phyloP scores from a whole-genome alignment of 257 asterid species.

The Euphrasia confusa region DNA sequence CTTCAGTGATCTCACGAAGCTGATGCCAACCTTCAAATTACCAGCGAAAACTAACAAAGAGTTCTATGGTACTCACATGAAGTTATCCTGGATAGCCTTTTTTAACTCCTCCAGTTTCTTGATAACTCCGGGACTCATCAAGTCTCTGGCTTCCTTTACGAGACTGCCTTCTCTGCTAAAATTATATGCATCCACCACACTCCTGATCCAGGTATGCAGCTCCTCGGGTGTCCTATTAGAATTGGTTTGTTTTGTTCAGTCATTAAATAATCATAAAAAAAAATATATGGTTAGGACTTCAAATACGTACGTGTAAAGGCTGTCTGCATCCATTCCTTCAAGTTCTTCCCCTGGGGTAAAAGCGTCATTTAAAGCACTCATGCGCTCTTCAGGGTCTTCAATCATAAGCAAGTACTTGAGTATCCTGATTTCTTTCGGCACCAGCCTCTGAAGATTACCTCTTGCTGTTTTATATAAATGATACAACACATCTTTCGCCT shows the following conservation, averaged over 20 bases:
- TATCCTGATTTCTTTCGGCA: conserved; percentile 93
- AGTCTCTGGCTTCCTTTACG: conserved; percentile 71
- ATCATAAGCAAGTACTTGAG: conserved; percentile 74
- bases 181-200: conserved; percentile 70
- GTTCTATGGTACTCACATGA: conserved; percentile 48
- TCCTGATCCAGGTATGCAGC: conserved; percentile 59
- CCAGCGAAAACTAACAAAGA: background rate
- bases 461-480: conserved; percentile 67
- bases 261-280: background rate
- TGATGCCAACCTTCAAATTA: background rate
- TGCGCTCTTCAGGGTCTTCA: conserved; percentile 75
- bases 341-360: conserved; percentile 92
- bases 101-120: conserved; percentile 60
- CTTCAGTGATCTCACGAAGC: background rate
- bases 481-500: conserved; percentile 79
- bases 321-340: conserved; percentile 65
- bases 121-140: conserved; percentile 69
- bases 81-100: conserved; percentile 62
- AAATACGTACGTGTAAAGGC: conserved; percentile 71
- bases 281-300: conserved; percentile 1
- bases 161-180: conserved; percentile 79
- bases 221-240: conserved; percentile 70
- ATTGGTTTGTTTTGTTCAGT: background rate
- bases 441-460: conserved; percentile 78
- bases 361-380: conserved; percentile 73